Base-by-base conservation (phyloP, 306 rosid genomes). In the Sechiopsis laciniata region DNA sequence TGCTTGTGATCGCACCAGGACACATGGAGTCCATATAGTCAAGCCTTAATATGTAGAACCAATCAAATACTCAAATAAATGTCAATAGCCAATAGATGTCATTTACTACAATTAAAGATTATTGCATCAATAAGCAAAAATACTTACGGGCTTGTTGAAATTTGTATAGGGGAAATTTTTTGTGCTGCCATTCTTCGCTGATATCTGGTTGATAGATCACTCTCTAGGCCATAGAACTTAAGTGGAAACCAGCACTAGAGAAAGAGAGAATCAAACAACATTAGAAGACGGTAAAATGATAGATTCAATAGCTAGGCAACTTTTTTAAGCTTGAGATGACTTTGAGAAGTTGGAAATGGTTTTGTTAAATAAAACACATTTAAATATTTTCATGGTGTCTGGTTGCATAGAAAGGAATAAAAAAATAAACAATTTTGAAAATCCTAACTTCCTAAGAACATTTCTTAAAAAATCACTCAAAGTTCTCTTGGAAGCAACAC, bases 181-280 rank as follows among this genome's bases (percentile, higher is more conserved):
- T 80, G 87, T 21, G 69, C 80, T 76, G 69, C 80, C 97, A 94
- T 89, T 81, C 82, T 88, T 83, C 72, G 83, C 76, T 86, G 73
- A 85, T 89, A 91, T 84, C 76, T 79, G 76, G 86, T 76, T 1
- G 96, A 86, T 58, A 85, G 76, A 79, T 89, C 97, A 86, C 90
- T 86, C 74, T 85, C 86, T 57, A 87, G 77, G 76, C 88, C 79
- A 85, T 94, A 96, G 80, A 89, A 90, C 87, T 84, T 83, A 53
- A 88, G 98, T 74, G 97, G 84, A 86, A 90, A 78, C 96, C 92
- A 94, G 46, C 70, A 14, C 98, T 94, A 80, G 68, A 82, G 64
- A 79, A 65, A 40, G 68, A 78, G 50, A 75, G 51, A 46, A 75
- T 16, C n/a, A 67, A 17, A 61, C 57, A 37, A 65, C 37, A 15